A percentile compares a stretch with the other conserved stretches of the same genome.
Evolutionary conservation across 495 filamentous ascomycete species (phyloP).

Genomic region (Aspergillus affinis): DNA sequence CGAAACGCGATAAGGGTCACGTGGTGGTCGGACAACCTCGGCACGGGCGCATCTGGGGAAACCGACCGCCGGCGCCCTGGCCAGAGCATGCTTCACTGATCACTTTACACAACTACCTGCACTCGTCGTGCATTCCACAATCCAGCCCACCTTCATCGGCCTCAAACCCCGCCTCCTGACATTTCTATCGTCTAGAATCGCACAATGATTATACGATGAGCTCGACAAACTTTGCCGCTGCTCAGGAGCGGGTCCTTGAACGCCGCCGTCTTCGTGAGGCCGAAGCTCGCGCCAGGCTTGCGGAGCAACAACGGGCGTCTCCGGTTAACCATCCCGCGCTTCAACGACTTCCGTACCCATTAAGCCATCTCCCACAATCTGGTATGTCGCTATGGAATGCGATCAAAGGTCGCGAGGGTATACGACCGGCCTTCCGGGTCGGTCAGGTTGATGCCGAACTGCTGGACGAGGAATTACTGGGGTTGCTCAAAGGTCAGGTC

Average conservation of each 20-base stretch:
- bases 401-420: constrained; percentile 74
- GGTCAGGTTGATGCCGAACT: constrained; percentile 96
- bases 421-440: constrained; percentile 83
- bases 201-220: constrained; percentile 59
- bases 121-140: constrained; percentile 1
- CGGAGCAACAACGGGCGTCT: constrained; percentile 57
- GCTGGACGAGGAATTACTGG: constrained; percentile 89
- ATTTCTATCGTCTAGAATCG: background rate
- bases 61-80: constrained; percentile 22
- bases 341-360: constrained; percentile 62
- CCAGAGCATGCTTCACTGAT: background rate
- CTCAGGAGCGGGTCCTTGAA: constrained; percentile 77
- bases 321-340: constrained; percentile 52
- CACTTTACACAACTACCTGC: background rate
- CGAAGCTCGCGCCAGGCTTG: constrained; percentile 54
- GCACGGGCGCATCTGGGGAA: constrained; percentile 33
- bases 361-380: constrained; percentile 57
- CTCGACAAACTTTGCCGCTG: constrained; percentile 76
- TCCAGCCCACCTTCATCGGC: background rate
- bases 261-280: constrained; percentile 72
- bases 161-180: background rate
- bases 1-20: constrained; percentile 27
- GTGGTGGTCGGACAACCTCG: constrained; percentile 32
- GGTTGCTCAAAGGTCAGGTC: constrained; percentile 80
- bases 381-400: constrained; percentile 64